These are phyloP conservation scores for Rosa persica DNA, from an alignment of 306 rosid genomes.

Conservation along the genomic window DNA sequence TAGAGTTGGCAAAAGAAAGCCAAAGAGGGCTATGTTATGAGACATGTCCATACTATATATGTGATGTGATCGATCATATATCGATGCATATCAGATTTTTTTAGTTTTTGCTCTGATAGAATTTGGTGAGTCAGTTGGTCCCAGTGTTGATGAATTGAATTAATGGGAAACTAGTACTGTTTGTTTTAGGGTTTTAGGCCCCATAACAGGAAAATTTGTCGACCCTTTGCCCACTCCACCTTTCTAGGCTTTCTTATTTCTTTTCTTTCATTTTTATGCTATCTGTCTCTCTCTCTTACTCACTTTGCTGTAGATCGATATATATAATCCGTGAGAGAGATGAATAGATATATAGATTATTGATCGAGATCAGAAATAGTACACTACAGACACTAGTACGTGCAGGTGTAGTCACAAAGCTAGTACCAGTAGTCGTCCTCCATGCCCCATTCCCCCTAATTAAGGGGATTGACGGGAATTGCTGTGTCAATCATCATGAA, in stretches of 20 bases:
- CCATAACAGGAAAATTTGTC: constrained; percentile 45
- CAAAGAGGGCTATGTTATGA: constrained; percentile 27
- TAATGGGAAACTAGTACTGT: constrained; percentile 29
- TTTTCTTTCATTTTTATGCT: constrained; percentile 23
- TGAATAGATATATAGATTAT: neutral
- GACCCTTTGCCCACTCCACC: constrained; percentile 44
- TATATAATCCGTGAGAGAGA: neutral
- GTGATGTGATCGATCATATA: neutral
- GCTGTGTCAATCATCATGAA: neutral
- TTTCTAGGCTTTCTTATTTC: constrained; percentile 35
- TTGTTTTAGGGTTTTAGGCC: constrained; percentile 45
- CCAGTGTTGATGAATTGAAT: constrained; percentile 17
- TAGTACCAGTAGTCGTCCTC: neutral
- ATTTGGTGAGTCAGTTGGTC: constrained; percentile 63
- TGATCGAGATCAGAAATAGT: neutral
- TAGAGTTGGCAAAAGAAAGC: neutral
- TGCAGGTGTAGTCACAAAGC: neutral
- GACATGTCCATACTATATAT: constrained; percentile 1
- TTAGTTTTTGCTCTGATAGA: constrained; percentile 9
- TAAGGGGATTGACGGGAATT: constrained; percentile 1
- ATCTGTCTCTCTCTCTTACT: constrained; percentile 24
- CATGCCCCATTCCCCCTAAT: neutral
- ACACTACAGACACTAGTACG: neutral
- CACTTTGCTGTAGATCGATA: neutral
- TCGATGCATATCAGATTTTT: neutral